Evolutionary conservation across 306 rosid species (phyloP).

Genomic region (Rosa persica): DNA sequence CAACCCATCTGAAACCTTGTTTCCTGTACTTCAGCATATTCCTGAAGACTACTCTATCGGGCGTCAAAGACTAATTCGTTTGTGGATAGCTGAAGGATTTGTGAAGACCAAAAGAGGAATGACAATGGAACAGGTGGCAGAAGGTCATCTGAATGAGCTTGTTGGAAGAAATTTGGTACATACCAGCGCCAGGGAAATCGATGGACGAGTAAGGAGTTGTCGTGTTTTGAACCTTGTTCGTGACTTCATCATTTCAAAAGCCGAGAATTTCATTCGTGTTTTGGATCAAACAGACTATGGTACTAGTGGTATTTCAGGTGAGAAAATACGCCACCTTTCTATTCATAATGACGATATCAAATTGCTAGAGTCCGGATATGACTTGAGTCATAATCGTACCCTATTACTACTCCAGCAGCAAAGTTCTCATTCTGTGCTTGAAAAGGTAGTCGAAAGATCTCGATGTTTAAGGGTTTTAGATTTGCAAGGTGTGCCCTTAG

Average conservation of each 20-base stretch:
- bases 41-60: constrained; percentile 4
- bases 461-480: background rate
- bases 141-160: background rate
- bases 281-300: background rate
- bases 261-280: background rate
- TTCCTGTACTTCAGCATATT: constrained; percentile 4
- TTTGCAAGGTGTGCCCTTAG: background rate
- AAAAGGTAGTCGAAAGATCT: background rate
- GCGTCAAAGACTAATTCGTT: constrained; percentile 12
- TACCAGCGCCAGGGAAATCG: background rate
- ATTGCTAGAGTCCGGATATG: too few relatives aligned
- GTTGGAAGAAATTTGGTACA: background rate
- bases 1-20: constrained; percentile 1
- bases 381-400: background rate
- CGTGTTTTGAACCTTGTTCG: constrained; percentile 13
- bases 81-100: constrained; percentile 9
- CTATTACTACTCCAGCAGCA: background rate
- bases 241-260: constrained; percentile 8
- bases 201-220: constrained; percentile 17
- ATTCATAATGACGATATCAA: background rate
- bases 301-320: background rate
- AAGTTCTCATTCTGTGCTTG: background rate
- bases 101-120: background rate
- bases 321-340: constrained; percentile 4
- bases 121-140: background rate